Evolutionary conservation across 306 rosid genomes (phyloP), one percentile per base, ranked within the genome.

Genomic region (Acacia crassicarpa): DNA sequence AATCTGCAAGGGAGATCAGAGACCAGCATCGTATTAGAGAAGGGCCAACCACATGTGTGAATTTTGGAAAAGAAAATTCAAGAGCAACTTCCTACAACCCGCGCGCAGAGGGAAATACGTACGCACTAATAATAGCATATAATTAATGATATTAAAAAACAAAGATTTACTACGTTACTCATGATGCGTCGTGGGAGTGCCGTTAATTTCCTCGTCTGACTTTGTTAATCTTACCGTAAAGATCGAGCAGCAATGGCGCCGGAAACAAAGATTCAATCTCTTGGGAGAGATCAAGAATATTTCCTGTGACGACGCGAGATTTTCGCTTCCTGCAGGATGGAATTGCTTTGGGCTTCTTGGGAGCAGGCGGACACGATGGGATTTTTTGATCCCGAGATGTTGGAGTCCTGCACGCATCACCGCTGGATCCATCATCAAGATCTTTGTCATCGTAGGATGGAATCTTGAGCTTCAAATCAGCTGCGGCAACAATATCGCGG

Each of bases 401-500:
- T 4, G 97, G 98, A 84, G 98, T 93, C 81, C 81, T 85, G 81
- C 89, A 82, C 46, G 89, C 97, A 2, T 89, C 97, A 2, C 88
- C 90, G 2, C 71, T 22, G 4, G 22, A 27, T 1, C 66, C 72
- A 9, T 79, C 80, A 25, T 79, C 80, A 25, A 61, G 3, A 0
- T 80, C 87, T 27, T 15, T 45, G 14, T 35, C 35, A 41, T 66
- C 16, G 61, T 65, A 65, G 75, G 80, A 44, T 22, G 89, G 86
- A 67, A 82, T 66, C 56, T 86, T 80, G 40, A 88, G 23, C 84
- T 72, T 80, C 88, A 87, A 14, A 35, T 8, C 16, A 30, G n/a
- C 43, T 30, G 43, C 69, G 8, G 9, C 14, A 15, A 63, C 41
- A 30, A 5, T 15, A 27, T 15, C 15, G 40, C 19, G 10, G 16